These are phyloP conservation scores for Fusarium proliferatum DNA, from an alignment of 2,329 filamentous ascomycete species.

Conservation along the genomic window DNA sequence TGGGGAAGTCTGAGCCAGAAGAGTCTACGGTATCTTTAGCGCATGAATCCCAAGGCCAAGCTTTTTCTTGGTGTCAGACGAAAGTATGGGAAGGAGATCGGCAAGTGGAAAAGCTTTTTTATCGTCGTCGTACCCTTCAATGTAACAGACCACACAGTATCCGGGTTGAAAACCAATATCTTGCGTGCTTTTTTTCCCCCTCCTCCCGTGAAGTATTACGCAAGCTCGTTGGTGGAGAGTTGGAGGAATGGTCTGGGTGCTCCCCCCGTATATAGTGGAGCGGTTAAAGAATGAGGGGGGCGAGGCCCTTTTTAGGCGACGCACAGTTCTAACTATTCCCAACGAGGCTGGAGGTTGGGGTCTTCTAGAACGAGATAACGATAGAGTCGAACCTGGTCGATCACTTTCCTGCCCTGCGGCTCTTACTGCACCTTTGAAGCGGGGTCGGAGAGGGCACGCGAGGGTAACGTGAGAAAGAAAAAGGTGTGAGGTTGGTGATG, in stretches of 20 bases:
- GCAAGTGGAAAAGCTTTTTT: constrained; percentile 18
- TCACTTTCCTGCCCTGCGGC: constrained; percentile 31
- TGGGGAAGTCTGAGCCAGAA: constrained; percentile 22
- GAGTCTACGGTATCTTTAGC: constrained; percentile 10
- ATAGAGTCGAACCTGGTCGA: constrained; percentile 1
- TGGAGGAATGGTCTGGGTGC: constrained; percentile 41
- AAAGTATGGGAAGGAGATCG: constrained; percentile 32
- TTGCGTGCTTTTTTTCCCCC: constrained; percentile 7
- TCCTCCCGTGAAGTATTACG: constrained; percentile 34
- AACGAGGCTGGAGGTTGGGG: constrained; percentile 37
- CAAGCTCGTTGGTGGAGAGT: constrained; percentile 37
- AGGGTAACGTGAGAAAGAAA: not conserved
- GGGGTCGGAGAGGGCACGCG: constrained; percentile 6
- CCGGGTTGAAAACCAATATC: not conserved
- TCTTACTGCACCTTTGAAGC: constrained; percentile 18
- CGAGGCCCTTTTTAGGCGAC: constrained; percentile 32
- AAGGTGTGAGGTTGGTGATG: constrained; percentile 24
- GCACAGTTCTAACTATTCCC: constrained; percentile 25
- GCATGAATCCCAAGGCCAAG: constrained; percentile 19
- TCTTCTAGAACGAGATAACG: constrained; percentile 32
- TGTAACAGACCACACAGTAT: constrained; percentile 12
- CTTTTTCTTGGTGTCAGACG: constrained; percentile 24
- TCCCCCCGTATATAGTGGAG: constrained; percentile 27
- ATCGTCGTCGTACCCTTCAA: constrained; percentile 1
- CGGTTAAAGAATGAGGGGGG: constrained; percentile 4